phyloP scores from a whole-genome alignment of 352 stramenopile species.

The Phytophthora lateralis region DNA sequence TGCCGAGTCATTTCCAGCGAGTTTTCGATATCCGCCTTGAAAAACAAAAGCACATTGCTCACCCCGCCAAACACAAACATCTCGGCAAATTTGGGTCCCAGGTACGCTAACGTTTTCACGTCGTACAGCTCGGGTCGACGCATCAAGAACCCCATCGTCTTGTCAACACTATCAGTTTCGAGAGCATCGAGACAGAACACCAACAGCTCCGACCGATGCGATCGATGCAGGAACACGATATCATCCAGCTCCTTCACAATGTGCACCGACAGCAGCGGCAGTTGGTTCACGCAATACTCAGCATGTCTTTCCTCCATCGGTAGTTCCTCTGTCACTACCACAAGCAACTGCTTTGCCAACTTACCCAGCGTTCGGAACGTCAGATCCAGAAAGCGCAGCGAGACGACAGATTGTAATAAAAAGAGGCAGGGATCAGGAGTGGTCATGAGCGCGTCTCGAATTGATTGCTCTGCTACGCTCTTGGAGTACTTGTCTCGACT shows the following conservation, averaged over 20 bases:
- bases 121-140: slow-evolving; percentile 58
- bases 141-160: slow-evolving; percentile 67
- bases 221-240: slow-evolving; percentile 52
- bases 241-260: slow-evolving; percentile 80
- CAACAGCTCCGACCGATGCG: slow-evolving; percentile 50
- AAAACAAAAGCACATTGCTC: slow-evolving; percentile 62
- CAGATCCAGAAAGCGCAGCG: slow-evolving; percentile 62
- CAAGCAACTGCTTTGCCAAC: slow-evolving; percentile 73
- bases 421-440: slow-evolving; percentile 63
- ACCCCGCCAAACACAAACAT: slow-evolving; percentile 57
- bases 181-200: slow-evolving; percentile 63
- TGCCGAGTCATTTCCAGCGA: slow-evolving; percentile 52
- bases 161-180: slow-evolving; percentile 71
- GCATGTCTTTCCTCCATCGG: slow-evolving; percentile 48
- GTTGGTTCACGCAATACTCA: slow-evolving; percentile 60
- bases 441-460: slow-evolving; percentile 50
- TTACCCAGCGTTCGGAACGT: slow-evolving; percentile 71
- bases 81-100: slow-evolving; percentile 67
- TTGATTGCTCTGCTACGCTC: slow-evolving; percentile 47
- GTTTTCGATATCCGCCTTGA: slow-evolving; percentile 56
- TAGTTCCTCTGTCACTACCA: slow-evolving; percentile 44
- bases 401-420: slow-evolving; percentile 53
- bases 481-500: slow-evolving; percentile 76
- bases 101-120: slow-evolving; percentile 41
- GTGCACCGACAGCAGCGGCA: slow-evolving; percentile 63